Conservation (phyloP, 345 rosid species). For the Kandelia obovata region DNA sequence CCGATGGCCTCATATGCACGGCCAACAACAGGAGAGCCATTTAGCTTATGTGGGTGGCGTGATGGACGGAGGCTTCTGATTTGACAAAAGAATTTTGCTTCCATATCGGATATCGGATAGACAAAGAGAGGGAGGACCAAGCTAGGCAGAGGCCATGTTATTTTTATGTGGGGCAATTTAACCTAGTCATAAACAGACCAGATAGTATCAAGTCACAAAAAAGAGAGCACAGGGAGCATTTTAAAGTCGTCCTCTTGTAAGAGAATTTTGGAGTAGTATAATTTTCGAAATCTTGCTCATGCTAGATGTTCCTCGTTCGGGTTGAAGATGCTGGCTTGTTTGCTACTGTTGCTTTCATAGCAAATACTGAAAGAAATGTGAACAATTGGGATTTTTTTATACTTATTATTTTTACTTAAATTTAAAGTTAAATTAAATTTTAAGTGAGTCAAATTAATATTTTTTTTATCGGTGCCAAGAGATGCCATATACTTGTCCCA, state of each 20-base stretch:
- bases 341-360: too few species aligned
- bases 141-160: too few species aligned
- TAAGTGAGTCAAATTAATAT: too few species aligned
- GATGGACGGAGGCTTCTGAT: not conserved
- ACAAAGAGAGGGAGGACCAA: too few species aligned
- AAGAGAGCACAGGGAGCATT: not conserved
- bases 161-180: too few species aligned
- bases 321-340: constrained; percentile 2
- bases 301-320: not conserved
- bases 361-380: too few species aligned
- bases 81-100: constrained; percentile 22
- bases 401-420: too few species aligned
- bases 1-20: constrained; percentile 32
- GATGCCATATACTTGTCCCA: too few species aligned
- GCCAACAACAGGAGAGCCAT: constrained; percentile 29
- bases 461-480: too few species aligned
- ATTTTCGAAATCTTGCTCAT: constrained; percentile 2
- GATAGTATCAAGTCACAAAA: not conserved
- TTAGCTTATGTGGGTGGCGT: not conserved
- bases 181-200: not conserved
- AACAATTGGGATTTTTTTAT: too few species aligned
- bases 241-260: not conserved
- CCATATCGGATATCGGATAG: constrained; percentile 20
- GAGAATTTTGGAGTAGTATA: not conserved
- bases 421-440: too few species aligned